Evolutionary conservation across 2,329 filamentous ascomycete species (phyloP).

Genomic region (Colletotrichum sojae): DNA sequence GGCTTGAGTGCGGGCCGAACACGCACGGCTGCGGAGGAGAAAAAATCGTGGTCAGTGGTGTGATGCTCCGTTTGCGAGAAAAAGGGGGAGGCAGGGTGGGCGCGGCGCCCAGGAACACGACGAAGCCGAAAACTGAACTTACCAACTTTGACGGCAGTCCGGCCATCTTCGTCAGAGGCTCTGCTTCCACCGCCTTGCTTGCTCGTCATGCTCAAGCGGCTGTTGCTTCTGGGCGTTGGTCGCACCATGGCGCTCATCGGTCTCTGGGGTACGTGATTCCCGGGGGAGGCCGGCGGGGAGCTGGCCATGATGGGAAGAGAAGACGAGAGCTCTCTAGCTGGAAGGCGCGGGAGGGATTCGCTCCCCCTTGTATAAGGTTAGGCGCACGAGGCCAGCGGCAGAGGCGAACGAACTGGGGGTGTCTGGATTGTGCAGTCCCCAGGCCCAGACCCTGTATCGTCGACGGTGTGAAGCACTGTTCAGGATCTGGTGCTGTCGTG

Average conservation of each 20-base stretch:
- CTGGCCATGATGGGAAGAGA: slow-evolving; percentile 68
- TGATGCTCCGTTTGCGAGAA: slow-evolving; percentile 17
- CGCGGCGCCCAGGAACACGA: slow-evolving; percentile 16
- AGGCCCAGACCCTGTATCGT: slow-evolving; percentile 33
- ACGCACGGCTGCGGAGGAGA: slow-evolving; percentile 79
- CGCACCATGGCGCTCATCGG: slow-evolving; percentile 87
- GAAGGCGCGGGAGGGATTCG: slow-evolving; percentile 25
- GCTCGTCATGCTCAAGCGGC: slow-evolving; percentile 87
- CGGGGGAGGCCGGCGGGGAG: slow-evolving; percentile 79
- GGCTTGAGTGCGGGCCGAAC: slow-evolving; percentile 88
- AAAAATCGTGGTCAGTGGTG: slow-evolving; percentile 34
- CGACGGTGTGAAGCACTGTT: slow-evolving; percentile 31
- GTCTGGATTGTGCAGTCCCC: slow-evolving; percentile 32
- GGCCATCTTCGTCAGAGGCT: slow-evolving; percentile 89
- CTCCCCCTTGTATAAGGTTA: slow-evolving; percentile 34
- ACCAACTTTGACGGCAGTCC: slow-evolving; percentile 97
- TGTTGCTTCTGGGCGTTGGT: slow-evolving; percentile 80
- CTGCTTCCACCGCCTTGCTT: slow-evolving; percentile 82
- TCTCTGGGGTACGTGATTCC: slow-evolving; percentile 68
- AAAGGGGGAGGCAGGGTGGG: slow-evolving; percentile 15
- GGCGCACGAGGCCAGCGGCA: slow-evolving; percentile 18
- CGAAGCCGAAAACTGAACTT: slow-evolving; percentile 59
- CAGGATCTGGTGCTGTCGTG: slow-evolving; percentile 26
- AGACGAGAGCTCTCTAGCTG: slow-evolving; percentile 36
- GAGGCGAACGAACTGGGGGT: slow-evolving; percentile 22